Conservation (phyloP, 306 rosid species). For the Lathyrus sativus region DNA sequence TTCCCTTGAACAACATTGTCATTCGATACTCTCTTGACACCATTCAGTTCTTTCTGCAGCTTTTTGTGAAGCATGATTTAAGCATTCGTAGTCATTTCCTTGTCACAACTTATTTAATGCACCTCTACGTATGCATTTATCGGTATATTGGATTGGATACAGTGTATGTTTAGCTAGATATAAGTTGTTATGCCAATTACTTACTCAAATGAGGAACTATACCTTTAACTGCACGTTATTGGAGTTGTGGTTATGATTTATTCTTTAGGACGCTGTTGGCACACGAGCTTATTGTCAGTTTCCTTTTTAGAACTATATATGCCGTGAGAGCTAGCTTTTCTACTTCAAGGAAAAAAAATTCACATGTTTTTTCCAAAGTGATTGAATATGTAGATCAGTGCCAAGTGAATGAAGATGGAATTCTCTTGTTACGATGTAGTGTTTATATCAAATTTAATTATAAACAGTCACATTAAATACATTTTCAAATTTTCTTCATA, state of each 20-base stretch:
- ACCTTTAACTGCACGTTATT: neutral
- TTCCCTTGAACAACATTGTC: slow-evolving; percentile 34
- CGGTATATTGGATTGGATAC: neutral
- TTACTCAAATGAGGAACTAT: slow-evolving; percentile 20
- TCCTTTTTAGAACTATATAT: neutral
- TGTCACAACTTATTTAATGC: too few relatives aligned
- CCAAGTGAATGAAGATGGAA: slow-evolving; percentile 22
- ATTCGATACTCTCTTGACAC: slow-evolving; percentile 5
- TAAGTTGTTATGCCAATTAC: slow-evolving; percentile 30
- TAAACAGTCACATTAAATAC: slow-evolving; percentile 9
- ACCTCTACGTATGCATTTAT: neutral
- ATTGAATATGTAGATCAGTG: slow-evolving; percentile 18
- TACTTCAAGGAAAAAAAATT: neutral
- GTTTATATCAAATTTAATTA: neutral
- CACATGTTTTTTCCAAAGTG: neutral
- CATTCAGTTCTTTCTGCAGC: slow-evolving; percentile 2
- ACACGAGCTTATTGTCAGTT: slow-evolving; percentile 7
- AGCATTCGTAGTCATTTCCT: too few relatives aligned
- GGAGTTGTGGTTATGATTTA: slow-evolving; percentile 19
- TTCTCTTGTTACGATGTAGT: neutral
- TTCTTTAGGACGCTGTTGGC: slow-evolving; percentile 22
- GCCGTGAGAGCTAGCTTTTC: neutral
- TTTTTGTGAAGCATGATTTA: neutral
- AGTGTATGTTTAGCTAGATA: slow-evolving; percentile 6
- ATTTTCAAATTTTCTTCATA: slow-evolving; percentile 17